Base-by-base conservation (phyloP, 1,284 basidiomycete genomes). In the Malassezia equina region DNA sequence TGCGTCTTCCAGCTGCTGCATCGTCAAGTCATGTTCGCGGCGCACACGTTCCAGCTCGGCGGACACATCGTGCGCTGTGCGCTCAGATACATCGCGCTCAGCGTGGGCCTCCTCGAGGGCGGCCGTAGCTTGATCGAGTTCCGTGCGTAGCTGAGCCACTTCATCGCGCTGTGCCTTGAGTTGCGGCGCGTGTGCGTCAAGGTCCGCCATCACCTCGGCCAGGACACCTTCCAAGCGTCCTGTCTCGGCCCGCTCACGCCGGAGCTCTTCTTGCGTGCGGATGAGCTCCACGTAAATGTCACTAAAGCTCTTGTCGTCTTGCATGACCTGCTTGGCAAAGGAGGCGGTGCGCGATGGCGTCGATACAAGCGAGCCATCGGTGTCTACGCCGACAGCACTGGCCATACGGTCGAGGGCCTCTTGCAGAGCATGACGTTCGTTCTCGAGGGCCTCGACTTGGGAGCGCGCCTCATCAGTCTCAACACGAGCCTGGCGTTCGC, bases 231-330 rank as follows among this genome's bases (percentile, higher is more conserved):
- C 59, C 19, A 73, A 61, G 21, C 67, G 66, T 28, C 46, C 52
- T 29, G 54, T 61, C 58, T 74, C 71, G 33, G 61, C 58, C 51
- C 81, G 83, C 72, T 90, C 86, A 67, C 80, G 81, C 15, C 82
- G 80, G 51, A 85, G 83, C 47, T 90, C 86, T 36, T 88, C 86
- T 73, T 94, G 85, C 45, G 91, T 81, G 52, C 82, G 81, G 43
- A 90, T 83, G 63, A 87, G 86, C 63, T 89, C 86, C n/a, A 85
- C 80, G 70, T 91, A 93, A 15, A 93, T 83, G 70, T 90, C 85
- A 0, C 88, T 90, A 76, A 90, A 89, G 2, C 84, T 85, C 78
- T 86, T 86, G 19, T 89, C 89, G 27, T 79, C 80, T 48, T 80
- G 81, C 75, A 88, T 86, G 24, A 85, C 81, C 58, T 81, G 82